These are phyloP conservation scores for barrel medic (Medicago truncatula) DNA, from an alignment of 306 rosid species.

Conservation along the genomic window MtrunA17r5.0-ANR NC_053049.1:45636001-45636500, in stretches of 20 bases:
- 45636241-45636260: not conserved
- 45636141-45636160: no score
- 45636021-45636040: conserved; percentile 20
- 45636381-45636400: not conserved
- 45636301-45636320: not conserved
- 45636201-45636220: conserved; percentile 15
- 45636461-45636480: not conserved
- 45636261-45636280: not conserved
- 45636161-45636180: not conserved
- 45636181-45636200: not conserved
- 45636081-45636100: conserved; percentile 4
- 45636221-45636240: not conserved
- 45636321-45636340: conserved; percentile 15
- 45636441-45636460: not conserved
- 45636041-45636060: not conserved
- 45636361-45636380: not conserved
- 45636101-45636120: conserved; percentile 12
- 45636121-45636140: not conserved
- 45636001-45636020: conserved; percentile 20
- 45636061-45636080: not conserved
- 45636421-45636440: conserved; percentile 15
- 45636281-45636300: not conserved
- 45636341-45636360: conserved; percentile 34
- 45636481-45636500: conserved; percentile 9
- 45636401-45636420: conserved; percentile 3